These are phyloP conservation scores for Ogataea hybrid DNA, from an alignment of 1,139 yeast genomes.

Conservation along the genomic window DNA sequence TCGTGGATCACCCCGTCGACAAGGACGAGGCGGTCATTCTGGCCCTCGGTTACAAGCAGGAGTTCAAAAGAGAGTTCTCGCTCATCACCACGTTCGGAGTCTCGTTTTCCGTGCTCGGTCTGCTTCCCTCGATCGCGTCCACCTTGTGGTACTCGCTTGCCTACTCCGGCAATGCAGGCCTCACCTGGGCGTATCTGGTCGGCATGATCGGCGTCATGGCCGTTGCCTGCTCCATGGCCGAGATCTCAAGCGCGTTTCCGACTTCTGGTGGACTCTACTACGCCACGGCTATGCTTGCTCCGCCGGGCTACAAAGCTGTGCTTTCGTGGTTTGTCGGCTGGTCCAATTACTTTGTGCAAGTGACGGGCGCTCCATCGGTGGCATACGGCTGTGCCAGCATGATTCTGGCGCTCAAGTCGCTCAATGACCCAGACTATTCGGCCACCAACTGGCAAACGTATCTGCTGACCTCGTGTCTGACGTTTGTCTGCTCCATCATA, in stretches of 20 bases:
- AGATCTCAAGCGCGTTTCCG: slow-evolving; percentile 63
- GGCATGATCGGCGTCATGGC: slow-evolving; percentile 49
- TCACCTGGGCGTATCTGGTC: slow-evolving; percentile 55
- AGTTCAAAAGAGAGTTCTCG: slow-evolving; percentile 67
- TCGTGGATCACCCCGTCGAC: slow-evolving; percentile 43
- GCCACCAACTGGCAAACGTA: slow-evolving; percentile 52
- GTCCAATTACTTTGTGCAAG: slow-evolving; percentile 56
- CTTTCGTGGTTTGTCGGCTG: slow-evolving; percentile 61
- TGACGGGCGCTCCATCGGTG: slow-evolving; percentile 63
- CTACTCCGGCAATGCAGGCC: slow-evolving; percentile 50
- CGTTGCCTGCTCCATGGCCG: slow-evolving; percentile 59
- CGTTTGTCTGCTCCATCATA: slow-evolving; percentile 46
- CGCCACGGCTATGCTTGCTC: slow-evolving; percentile 47
- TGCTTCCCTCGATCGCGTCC: slow-evolving; percentile 68
- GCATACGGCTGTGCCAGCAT: slow-evolving; percentile 59
- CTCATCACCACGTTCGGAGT: slow-evolving; percentile 63
- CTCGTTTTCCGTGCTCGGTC: slow-evolving; percentile 69
- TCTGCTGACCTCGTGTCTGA: slow-evolving; percentile 51
- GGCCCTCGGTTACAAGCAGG: slow-evolving; percentile 73
- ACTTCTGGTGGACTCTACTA: slow-evolving; percentile 72
- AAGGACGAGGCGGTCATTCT: slow-evolving; percentile 55
- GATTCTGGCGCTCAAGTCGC: slow-evolving; percentile 53
- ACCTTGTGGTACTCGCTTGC: slow-evolving; percentile 47
- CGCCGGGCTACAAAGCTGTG: slow-evolving; percentile 50
- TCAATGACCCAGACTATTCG: slow-evolving; percentile 34